Conservation (phyloP, 768 basidiomycete genomes). For the Macrolepiota fuliginosa region DNA sequence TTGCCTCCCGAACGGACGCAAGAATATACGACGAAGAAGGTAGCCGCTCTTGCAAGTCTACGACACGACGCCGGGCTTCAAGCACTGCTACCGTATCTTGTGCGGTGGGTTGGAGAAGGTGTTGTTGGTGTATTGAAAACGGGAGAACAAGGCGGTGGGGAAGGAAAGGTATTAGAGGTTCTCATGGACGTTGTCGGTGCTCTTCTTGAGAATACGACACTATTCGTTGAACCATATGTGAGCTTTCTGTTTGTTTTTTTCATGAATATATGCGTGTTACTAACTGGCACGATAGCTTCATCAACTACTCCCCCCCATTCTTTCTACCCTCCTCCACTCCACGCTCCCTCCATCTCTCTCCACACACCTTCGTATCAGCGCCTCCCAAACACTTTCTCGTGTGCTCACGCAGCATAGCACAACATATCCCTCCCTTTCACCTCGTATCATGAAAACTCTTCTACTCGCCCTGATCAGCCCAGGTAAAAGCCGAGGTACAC, state of each 20-base stretch:
- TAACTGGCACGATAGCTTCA: conserved; percentile 62
- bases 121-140: conserved; percentile 65
- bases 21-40: conserved; percentile 65
- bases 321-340: conserved; percentile 89
- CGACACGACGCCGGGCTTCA: conserved; percentile 89
- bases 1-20: conserved; percentile 54
- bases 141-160: conserved; percentile 54
- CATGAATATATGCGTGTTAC: background rate
- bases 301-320: conserved; percentile 90
- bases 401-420: conserved; percentile 80
- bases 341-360: conserved; percentile 72
- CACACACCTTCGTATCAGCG: conserved; percentile 71
- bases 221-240: conserved; percentile 97
- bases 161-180: conserved; percentile 75
- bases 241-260: conserved; percentile 28
- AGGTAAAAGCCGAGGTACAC: conserved; percentile 73
- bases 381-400: conserved; percentile 81
- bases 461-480: conserved; percentile 77
- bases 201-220: conserved; percentile 78
- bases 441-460: conserved; percentile 92
- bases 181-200: conserved; percentile 84
- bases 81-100: conserved; percentile 88
- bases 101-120: conserved; percentile 93
- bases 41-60: conserved; percentile 88
- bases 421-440: conserved; percentile 85